Conservation (phyloP, 306 rosid species). For the Casuarina glauca region DNA sequence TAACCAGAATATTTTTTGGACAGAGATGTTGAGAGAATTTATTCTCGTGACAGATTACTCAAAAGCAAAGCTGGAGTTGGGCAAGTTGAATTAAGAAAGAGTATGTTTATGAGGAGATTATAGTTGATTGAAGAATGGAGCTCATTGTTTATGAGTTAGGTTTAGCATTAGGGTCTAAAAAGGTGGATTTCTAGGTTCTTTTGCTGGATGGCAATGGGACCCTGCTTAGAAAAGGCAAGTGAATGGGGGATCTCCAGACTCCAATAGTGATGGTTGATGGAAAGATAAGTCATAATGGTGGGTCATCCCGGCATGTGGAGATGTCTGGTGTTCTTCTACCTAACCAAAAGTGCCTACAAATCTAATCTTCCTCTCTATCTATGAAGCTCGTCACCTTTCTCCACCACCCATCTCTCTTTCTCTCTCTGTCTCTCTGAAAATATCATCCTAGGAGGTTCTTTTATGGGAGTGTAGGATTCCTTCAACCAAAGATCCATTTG, state of each 20-base stretch:
- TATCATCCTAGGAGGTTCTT: no score
- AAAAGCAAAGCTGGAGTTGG: neutral
- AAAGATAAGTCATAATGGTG: conserved; percentile 28
- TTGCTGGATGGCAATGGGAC: conserved; percentile 12
- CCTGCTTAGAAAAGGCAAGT: neutral
- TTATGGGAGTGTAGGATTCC: no score
- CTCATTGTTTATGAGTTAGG: neutral
- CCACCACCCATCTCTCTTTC: neutral
- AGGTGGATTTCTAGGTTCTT: conserved; percentile 11
- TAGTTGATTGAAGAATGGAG: neutral
- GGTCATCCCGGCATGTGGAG: conserved; percentile 35
- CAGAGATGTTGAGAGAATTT: neutral
- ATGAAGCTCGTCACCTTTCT: neutral
- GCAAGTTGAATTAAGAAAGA: neutral
- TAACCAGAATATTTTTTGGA: neutral
- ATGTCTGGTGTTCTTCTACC: conserved; percentile 36
- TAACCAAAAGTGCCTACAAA: conserved; percentile 10
- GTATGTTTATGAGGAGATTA: neutral
- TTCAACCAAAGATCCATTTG: no score
- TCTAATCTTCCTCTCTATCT: no score
- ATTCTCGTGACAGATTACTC: neutral
- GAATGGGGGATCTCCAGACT: conserved; percentile 13
- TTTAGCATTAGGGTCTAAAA: neutral
- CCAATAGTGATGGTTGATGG: conserved; percentile 3
- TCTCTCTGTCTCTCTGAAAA: neutral